Evolutionary conservation across 306 rosid species (phyloP).

Genomic region (Bauhinia variegata): DNA sequence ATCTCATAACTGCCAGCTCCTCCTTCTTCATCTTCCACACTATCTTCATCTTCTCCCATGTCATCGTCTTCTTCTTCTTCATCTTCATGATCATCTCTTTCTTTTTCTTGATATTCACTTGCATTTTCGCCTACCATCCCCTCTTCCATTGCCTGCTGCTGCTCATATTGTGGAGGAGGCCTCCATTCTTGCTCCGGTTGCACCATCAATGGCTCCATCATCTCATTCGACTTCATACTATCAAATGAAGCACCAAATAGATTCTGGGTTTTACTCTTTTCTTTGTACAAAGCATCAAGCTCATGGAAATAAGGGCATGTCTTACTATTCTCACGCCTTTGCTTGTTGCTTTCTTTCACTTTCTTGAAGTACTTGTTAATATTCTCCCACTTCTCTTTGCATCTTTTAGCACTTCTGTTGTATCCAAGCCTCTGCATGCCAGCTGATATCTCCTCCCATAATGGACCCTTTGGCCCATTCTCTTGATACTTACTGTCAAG

Average conservation of each 20-base stretch:
- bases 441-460: conserved; percentile 80
- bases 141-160: conserved; percentile 21
- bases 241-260: background rate
- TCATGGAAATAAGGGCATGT: conserved; percentile 78
- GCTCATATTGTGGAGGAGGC: conserved; percentile 41
- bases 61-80: conserved; percentile 36
- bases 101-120: conserved; percentile 23
- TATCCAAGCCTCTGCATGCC: conserved; percentile 68
- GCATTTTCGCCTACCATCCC: conserved; percentile 6
- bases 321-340: conserved; percentile 61
- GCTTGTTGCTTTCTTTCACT: conserved; percentile 64
- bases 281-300: conserved; percentile 66
- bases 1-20: conserved; percentile 41
- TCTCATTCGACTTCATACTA: conserved; percentile 4
- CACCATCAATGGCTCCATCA: conserved; percentile 68
- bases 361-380: conserved; percentile 89
- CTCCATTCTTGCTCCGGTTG: conserved; percentile 77
- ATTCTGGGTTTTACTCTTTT: conserved; percentile 29
- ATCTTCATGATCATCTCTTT: conserved; percentile 31
- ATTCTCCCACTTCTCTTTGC: conserved; percentile 93
- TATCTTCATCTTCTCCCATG: conserved; percentile 49
- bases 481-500: conserved; percentile 66
- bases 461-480: conserved; percentile 64
- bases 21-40: conserved; percentile 27
- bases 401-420: conserved; percentile 63